Conservation (phyloP, 2,329 filamentous ascomycete genomes). For the Pseudogymnoascus sp. region DNA sequence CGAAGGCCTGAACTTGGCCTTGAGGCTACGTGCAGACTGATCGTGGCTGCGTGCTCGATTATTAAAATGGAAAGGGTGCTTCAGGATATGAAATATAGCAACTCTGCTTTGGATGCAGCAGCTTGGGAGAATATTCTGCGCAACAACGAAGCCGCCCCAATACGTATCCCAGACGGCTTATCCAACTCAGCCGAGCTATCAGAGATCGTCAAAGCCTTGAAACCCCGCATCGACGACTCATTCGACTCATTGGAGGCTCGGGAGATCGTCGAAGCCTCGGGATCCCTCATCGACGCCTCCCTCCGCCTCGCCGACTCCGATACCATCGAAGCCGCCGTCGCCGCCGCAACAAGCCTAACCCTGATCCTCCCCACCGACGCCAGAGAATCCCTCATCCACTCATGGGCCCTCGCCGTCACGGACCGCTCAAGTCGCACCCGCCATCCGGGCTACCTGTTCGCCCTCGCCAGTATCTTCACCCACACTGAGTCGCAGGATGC, state of each 20-base stretch:
- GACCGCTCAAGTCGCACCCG: constrained; percentile 23
- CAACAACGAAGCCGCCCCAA: background rate
- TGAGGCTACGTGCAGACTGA: constrained; percentile 51
- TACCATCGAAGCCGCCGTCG: constrained; percentile 41
- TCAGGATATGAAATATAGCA: background rate
- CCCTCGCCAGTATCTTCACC: constrained; percentile 30
- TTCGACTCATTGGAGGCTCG: background rate
- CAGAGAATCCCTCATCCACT: constrained; percentile 34
- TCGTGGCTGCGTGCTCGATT: constrained; percentile 46
- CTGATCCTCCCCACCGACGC: constrained; percentile 35
- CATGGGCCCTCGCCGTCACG: constrained; percentile 41
- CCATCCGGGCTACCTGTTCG: constrained; percentile 38
- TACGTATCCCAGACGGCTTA: background rate
- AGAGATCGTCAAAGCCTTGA: background rate
- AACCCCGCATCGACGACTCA: constrained; percentile 26
- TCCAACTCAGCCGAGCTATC: background rate
- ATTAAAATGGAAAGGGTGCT: constrained; percentile 26
- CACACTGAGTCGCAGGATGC: constrained; percentile 13
- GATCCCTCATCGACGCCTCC: constrained; percentile 29
- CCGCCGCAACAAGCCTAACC: constrained; percentile 44
- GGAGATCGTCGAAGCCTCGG: background rate
- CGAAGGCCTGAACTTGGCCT: constrained; percentile 54
- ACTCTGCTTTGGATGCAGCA: background rate
- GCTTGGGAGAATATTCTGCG: background rate
- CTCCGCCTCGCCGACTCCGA: constrained; percentile 45